Conservation (phyloP, 768 basidiomycete species). For the Leucocoprinus birnbaumii region DNA sequence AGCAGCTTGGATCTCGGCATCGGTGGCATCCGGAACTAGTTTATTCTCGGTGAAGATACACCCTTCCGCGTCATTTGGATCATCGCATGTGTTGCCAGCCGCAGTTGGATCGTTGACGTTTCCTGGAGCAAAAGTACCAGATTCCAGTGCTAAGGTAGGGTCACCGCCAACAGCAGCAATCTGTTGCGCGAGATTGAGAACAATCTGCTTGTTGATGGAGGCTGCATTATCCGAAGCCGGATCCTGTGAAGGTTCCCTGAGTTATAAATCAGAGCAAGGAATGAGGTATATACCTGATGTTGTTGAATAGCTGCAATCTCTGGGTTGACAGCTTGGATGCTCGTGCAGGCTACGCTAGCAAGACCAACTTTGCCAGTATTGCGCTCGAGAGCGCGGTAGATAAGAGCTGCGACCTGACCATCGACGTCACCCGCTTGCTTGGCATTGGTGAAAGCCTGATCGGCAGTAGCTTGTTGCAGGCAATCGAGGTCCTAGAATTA, state of each 20-base stretch:
- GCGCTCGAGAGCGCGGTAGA: conserved; percentile 63
- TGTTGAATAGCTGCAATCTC: conserved; percentile 65
- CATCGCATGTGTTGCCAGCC: conserved; percentile 54
- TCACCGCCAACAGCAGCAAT: conserved; percentile 63
- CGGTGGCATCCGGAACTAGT: conserved; percentile 52
- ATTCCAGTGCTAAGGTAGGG: conserved; percentile 52
- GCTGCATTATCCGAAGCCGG: conserved; percentile 59
- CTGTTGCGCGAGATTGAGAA: conserved; percentile 60
- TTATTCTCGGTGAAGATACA: conserved; percentile 67
- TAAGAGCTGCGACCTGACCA: conserved; percentile 55
- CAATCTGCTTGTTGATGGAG: conserved; percentile 60
- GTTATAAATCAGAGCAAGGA: not conserved
- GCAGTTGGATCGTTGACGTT: conserved; percentile 47
- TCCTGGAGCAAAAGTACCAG: conserved; percentile 64
- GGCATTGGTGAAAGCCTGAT: conserved; percentile 72
- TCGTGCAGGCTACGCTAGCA: conserved; percentile 45
- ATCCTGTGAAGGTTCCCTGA: conserved; percentile 35
- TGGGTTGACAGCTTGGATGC: conserved; percentile 54
- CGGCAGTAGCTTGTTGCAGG: conserved; percentile 63
- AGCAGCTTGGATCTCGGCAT: conserved; percentile 54
- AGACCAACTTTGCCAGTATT: conserved; percentile 58
- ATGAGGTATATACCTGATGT: conserved; percentile 41
- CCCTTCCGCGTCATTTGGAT: conserved; percentile 47
- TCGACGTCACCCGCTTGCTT: conserved; percentile 57
- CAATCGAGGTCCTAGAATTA: conserved; percentile 48